Evolutionary conservation across 352 stramenopile species (phyloP).

Genomic region (Blastocystis sp.): DNA sequence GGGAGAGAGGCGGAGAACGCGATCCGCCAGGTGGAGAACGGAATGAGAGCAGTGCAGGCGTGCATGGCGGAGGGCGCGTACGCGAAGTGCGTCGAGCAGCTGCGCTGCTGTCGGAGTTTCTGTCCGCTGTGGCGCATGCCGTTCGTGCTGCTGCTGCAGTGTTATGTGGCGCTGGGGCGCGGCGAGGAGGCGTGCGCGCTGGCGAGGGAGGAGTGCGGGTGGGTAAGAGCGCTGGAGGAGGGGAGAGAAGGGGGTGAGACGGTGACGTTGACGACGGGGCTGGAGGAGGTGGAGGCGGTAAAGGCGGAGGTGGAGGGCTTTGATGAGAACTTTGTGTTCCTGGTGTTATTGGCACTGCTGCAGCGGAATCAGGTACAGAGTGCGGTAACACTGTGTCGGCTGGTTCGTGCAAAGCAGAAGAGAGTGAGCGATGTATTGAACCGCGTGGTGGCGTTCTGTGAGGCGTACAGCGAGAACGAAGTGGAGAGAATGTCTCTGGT

Average conservation of each 20-base stretch:
- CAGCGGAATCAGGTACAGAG: background rate
- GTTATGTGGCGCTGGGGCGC: background rate
- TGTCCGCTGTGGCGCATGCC: conserved; percentile 36
- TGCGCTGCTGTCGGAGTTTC: background rate
- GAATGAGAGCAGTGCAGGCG: background rate
- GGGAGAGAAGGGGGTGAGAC: no score
- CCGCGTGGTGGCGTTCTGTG: background rate
- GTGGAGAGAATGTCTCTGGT: background rate
- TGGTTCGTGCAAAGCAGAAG: background rate
- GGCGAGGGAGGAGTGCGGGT: background rate
- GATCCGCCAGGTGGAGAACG: background rate
- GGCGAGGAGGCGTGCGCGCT: conserved; percentile 12
- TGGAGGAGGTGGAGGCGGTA: background rate
- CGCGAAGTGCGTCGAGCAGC: background rate
- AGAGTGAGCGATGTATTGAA: background rate
- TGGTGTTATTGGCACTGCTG: background rate
- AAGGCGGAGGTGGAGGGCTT: background rate
- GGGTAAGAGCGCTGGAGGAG: background rate
- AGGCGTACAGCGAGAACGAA: background rate
- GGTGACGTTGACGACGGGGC: background rate
- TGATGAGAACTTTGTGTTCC: conserved; percentile 14
- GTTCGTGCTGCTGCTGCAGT: conserved; percentile 20
- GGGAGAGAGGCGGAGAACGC: background rate
- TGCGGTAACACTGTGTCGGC: background rate
- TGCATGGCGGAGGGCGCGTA: background rate